Conservation (phyloP, 1,139 yeast genomes). For the Yamadazyma sp. region DNA sequence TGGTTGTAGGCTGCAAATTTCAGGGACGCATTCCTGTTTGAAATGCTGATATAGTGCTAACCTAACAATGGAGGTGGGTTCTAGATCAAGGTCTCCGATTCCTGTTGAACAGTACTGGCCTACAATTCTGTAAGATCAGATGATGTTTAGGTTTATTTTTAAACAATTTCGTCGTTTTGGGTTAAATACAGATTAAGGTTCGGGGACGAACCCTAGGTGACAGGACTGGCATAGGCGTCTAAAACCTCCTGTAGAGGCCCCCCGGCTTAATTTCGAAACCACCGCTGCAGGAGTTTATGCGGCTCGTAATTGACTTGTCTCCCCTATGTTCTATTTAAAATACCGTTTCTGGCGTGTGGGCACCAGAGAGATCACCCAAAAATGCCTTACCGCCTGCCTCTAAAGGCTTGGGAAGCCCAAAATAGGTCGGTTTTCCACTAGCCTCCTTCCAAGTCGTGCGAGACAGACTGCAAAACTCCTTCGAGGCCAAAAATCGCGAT, state of each 20-base stretch:
- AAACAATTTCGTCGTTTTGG: background rate
- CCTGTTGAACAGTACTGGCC: no score
- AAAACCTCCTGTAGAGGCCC: background rate
- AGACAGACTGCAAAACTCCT: background rate
- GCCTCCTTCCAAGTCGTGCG: constrained; percentile 1
- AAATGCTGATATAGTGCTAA: background rate
- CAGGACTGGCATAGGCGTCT: no score
- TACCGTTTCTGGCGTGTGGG: background rate
- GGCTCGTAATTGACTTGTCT: constrained; percentile 1
- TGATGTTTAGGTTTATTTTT: background rate
- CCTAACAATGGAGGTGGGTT: background rate
- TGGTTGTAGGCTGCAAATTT: no score
- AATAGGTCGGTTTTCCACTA: background rate
- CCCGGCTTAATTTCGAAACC: background rate
- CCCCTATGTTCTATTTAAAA: background rate
- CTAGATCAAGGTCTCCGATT: background rate
- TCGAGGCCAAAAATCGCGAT: constrained; percentile 1
- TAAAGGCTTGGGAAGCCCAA: background rate
- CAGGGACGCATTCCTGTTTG: background rate
- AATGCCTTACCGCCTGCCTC: background rate
- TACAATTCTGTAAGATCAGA: background rate
- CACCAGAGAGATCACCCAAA: background rate
- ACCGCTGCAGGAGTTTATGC: background rate
- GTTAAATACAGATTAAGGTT: background rate
- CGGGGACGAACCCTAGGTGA: no score